phyloP scores from a whole-genome alignment of 176 grass and related monocot species.

The Ananas comosus region DNA sequence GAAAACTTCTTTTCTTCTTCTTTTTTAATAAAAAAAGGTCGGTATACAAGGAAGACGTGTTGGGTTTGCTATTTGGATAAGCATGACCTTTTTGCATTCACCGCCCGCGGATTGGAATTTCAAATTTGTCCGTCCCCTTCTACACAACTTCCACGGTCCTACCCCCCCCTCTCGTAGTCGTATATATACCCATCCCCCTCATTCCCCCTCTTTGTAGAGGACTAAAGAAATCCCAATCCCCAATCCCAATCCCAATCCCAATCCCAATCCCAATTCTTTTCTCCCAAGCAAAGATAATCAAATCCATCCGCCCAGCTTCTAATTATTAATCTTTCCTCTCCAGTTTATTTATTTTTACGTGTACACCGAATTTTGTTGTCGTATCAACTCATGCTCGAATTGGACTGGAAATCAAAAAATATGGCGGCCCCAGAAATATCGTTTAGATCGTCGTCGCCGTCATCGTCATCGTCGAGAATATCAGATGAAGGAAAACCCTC shows the following conservation, averaged over 20 bases:
- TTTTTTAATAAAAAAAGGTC: not conserved
- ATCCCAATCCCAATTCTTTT: not conserved
- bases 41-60: constrained; percentile 17
- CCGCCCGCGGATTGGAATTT: constrained; percentile 22
- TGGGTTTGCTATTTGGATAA: constrained; percentile 19
- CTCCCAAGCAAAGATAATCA: not conserved
- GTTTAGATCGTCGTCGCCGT: not conserved
- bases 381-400: not conserved
- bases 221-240: not conserved
- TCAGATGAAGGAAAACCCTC: constrained; percentile 21
- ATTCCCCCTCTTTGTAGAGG: not conserved
- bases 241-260: too few relatives aligned
- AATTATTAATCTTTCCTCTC: too few relatives aligned
- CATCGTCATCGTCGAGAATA: constrained; percentile 9
- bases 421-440: constrained; percentile 26
- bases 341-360: too few relatives aligned
- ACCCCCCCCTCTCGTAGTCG: not conserved
- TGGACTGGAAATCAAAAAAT: not conserved
- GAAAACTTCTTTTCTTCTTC: not conserved
- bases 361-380: not conserved
- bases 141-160: constrained; percentile 6
- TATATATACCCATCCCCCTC: constrained; percentile 1
- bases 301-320: too few relatives aligned
- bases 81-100: constrained; percentile 3
- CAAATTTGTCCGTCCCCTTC: not conserved